phyloP scores from a whole-genome alignment of 148 eudicot genomes.

The Talinum fruticosum region DNA sequence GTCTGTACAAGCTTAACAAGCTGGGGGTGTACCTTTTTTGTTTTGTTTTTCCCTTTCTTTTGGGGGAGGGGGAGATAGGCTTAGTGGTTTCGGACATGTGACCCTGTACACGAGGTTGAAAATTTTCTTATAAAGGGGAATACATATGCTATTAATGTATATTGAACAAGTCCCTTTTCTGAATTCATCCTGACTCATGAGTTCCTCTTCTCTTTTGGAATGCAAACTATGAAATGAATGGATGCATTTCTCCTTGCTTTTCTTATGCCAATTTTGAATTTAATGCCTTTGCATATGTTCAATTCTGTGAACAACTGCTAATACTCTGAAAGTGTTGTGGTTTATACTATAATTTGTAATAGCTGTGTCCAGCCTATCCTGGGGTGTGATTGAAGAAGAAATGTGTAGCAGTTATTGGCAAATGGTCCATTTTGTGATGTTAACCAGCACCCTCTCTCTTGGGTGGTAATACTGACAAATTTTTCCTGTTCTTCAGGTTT shows the following conservation, averaged over 20 bases:
- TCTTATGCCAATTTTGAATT: not conserved
- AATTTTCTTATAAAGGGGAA: not conserved
- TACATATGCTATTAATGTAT: not conserved
- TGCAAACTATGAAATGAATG: not conserved
- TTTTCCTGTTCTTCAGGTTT: slow-evolving; percentile 45
- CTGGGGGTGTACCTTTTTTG: not conserved
- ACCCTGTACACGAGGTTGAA: not conserved
- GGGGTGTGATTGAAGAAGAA: not conserved
- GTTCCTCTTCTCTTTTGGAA: not conserved
- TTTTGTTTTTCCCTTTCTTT: too few species aligned
- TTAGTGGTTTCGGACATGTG: not conserved
- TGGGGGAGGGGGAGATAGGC: not conserved
- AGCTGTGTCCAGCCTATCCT: not conserved
- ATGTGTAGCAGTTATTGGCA: not conserved
- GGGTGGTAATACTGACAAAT: not conserved
- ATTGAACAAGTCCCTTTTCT: not conserved
- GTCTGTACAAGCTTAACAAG: not conserved
- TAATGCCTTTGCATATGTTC: not conserved
- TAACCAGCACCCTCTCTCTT: not conserved
- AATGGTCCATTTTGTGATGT: not conserved
- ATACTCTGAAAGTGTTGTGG: not conserved
- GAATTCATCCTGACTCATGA: not conserved
- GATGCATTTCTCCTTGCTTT: not conserved
- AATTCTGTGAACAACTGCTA: not conserved
- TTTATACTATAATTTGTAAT: not conserved